Evolutionary conservation across 805 yeast species (phyloP), one percentile per base, ranked within the genome.

Genomic region (Jamesozyma piceae): DNA sequence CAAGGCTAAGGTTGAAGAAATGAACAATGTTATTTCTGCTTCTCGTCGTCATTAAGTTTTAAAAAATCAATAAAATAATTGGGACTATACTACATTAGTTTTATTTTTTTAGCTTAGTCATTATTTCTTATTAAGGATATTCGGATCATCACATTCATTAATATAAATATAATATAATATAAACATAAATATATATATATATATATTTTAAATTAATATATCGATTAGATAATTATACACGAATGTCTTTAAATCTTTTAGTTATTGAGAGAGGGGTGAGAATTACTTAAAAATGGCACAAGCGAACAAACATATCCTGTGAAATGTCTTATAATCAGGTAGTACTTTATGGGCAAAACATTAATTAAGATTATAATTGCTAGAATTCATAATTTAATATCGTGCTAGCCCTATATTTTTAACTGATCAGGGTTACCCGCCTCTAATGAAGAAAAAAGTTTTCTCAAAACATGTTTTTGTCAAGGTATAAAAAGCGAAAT

Each of bases 1-100:
- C 66, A 86, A 87, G 85, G 92, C 87, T 72, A 92, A 92, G 89
- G 95, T 92, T 71, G 99, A 92, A 77, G 96, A 89, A 76, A 84
- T 94, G 89, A 86, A 77, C 82, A 73, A 76, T 71, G 78, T 90
- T 79, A 90, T 90, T 73, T 84, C 95, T 71, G 95, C 89, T 75
- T 78, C 96, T 64, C 89, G 96, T 82, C 84, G 86, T 79, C 92
- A 83, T 71, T 82, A 81, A 41, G 31, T 37, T 37, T 36, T 24
- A 26, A 24, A 22, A 32, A 11, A 24, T 8, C 6, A 8, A 26
- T 14, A 22, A 32, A 11, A 24, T 8, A 24, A 8, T 24, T 24
- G 28, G 11, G 28, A 11, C 28, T 24, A 30, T 10, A 30, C 33
- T 30, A 30, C 13, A n/a, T n/a, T n/a, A 24, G 28, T 24, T 24